phyloP scores from a whole-genome alignment of 768 basidiomycete species.

The Lentinula detonsa region DNA sequence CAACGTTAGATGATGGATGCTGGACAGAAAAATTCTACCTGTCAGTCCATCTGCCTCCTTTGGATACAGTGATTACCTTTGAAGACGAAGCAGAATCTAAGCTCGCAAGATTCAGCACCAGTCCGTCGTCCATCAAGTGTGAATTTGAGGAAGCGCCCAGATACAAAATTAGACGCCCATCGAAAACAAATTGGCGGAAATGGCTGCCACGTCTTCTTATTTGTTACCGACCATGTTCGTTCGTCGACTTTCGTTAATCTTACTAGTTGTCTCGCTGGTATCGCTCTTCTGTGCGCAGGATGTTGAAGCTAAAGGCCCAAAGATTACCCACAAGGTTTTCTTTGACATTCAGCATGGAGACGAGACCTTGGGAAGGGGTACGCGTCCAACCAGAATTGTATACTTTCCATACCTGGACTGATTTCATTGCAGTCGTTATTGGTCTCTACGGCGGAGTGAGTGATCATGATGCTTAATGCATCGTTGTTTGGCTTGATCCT shows the following conservation, averaged over 20 bases:
- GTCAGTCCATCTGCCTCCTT: conserved; percentile 73
- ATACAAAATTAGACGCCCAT: neutral
- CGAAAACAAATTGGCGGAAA: neutral
- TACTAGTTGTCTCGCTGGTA: conserved; percentile 56
- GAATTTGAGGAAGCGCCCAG: neutral
- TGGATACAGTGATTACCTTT: conserved; percentile 27
- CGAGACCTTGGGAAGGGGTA: conserved; percentile 76
- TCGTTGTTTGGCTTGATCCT: neutral
- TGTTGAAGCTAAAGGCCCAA: conserved; percentile 83
- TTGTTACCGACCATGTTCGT: conserved; percentile 41
- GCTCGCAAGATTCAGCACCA: conserved; percentile 66
- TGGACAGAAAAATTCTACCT: conserved; percentile 35
- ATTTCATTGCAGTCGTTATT: conserved; percentile 53
- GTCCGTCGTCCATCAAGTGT: conserved; percentile 36
- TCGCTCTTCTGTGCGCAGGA: conserved; percentile 68
- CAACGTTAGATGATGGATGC: neutral
- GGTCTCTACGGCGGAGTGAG: conserved; percentile 87
- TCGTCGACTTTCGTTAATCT: conserved; percentile 52
- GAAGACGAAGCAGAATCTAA: conserved; percentile 24
- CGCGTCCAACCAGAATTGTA: conserved; percentile 16
- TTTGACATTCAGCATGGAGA: conserved; percentile 95
- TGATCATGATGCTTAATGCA: conserved; percentile 7
- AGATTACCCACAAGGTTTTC: conserved; percentile 88
- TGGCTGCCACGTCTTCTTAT: conserved; percentile 10
- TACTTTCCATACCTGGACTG: neutral